These are phyloP conservation scores for Dendrobium chrysotoxum DNA, from an alignment of 106 monocot genomes.

Conservation along the genomic window DNA sequence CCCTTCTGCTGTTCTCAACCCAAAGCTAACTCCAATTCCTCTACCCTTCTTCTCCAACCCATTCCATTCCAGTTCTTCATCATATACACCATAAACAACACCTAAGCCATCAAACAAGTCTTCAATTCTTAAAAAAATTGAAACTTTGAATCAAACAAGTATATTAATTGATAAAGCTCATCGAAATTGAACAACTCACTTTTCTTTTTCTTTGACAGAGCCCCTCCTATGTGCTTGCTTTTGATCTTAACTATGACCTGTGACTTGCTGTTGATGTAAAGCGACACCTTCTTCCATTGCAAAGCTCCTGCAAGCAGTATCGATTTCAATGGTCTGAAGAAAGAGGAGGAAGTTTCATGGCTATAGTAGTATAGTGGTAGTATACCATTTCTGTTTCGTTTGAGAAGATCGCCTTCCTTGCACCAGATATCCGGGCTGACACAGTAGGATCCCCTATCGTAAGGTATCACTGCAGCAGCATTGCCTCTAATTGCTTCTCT, in stretches of 20 bases:
- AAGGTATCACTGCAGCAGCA: constrained; percentile 54
- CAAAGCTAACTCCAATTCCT: constrained; percentile 34
- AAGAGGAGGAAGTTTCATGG: neutral
- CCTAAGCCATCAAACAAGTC: constrained; percentile 21
- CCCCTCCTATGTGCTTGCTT: constrained; percentile 71
- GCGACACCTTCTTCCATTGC: constrained; percentile 55
- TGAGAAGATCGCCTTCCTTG: constrained; percentile 72
- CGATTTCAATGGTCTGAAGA: neutral
- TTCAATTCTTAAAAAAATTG: neutral
- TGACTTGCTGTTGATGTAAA: constrained; percentile 80
- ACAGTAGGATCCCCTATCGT: constrained; percentile 33
- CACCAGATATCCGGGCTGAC: constrained; percentile 49
- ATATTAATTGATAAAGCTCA: neutral
- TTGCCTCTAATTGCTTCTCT: constrained; percentile 36
- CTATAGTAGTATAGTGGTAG: neutral
- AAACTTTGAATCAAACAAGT: neutral
- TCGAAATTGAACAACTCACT: constrained; percentile 28
- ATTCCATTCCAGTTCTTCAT: constrained; percentile 35
- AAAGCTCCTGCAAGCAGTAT: constrained; percentile 33
- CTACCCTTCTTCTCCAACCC: constrained; percentile 4
- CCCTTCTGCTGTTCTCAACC: constrained; percentile 60
- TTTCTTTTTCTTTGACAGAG: constrained; percentile 79
- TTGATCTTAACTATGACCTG: constrained; percentile 84
- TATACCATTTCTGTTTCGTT: constrained; percentile 58
- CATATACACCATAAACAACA: constrained; percentile 68